phyloP scores from a whole-genome alignment of 2,329 filamentous ascomycete species.

The Neonectria coccinea region DNA sequence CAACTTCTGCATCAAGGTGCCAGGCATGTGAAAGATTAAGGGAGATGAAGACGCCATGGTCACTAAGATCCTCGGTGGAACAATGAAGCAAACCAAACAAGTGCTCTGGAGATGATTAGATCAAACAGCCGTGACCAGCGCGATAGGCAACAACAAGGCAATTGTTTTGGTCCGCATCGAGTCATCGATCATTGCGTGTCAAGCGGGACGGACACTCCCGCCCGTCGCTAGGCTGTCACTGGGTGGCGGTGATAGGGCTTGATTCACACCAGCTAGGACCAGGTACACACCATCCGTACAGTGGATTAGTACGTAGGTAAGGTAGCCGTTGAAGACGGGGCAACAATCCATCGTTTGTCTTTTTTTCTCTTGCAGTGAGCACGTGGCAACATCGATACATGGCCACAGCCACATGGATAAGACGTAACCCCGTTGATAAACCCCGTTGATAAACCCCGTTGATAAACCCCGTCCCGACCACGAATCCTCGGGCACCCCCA shows the following conservation, averaged over 20 bases:
- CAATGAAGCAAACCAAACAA: background rate
- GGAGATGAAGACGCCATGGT: background rate
- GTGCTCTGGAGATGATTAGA: background rate
- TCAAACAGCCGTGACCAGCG: background rate
- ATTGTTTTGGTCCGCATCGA: conserved; percentile 1
- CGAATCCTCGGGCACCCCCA: background rate
- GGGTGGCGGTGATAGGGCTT: background rate
- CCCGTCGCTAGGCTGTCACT: background rate
- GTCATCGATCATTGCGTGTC: background rate
- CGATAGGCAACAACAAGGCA: background rate
- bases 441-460: background rate
- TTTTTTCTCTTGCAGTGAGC: background rate
- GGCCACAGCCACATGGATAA: background rate
- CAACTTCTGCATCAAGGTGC: background rate
- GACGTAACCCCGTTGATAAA: background rate
- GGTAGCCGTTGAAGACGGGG: background rate
- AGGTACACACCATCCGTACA: background rate
- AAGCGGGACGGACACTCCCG: conserved; percentile 7
- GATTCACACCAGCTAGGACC: background rate
- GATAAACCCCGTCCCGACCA: background rate
- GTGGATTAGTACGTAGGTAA: too few species aligned
- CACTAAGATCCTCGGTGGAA: background rate
- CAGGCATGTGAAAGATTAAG: too few species aligned
- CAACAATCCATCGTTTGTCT: background rate
- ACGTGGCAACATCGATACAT: background rate